Conservation (phyloP, 495 filamentous ascomycete species). For the Trichocladium antarcticum region DNA sequence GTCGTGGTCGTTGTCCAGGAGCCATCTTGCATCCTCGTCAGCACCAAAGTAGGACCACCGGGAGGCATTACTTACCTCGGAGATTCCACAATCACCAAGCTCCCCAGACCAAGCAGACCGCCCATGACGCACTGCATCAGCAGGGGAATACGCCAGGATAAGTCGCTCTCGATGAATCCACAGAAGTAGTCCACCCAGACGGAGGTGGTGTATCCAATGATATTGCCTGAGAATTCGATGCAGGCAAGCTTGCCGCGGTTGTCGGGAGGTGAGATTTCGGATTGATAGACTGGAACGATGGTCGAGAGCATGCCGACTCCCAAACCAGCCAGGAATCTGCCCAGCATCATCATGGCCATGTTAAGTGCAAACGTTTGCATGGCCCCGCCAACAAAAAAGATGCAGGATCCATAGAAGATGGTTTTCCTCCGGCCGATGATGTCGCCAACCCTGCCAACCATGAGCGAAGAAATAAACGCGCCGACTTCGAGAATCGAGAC, state of each 20-base stretch:
- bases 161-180: slow-evolving; percentile 72
- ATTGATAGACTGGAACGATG: slow-evolving; percentile 96
- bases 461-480: slow-evolving; percentile 77
- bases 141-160: slow-evolving; percentile 84
- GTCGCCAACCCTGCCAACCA: slow-evolving; percentile 85
- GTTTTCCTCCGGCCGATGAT: slow-evolving; percentile 81
- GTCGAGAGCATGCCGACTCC: slow-evolving; percentile 92
- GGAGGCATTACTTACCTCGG: slow-evolving; percentile 52
- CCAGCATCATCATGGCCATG: slow-evolving; percentile 86
- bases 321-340: slow-evolving; percentile 82
- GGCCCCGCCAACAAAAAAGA: slow-evolving; percentile 85
- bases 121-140: slow-evolving; percentile 95
- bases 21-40: slow-evolving; percentile 53
- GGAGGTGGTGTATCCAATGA: slow-evolving; percentile 85
- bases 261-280: slow-evolving; percentile 92
- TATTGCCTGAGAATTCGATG: slow-evolving; percentile 97
- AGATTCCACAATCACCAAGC: slow-evolving; percentile 89
- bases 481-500: slow-evolving; percentile 93
- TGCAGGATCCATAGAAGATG: slow-evolving; percentile 83
- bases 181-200: slow-evolving; percentile 99
- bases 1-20: slow-evolving; percentile 94
- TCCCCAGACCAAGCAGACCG: slow-evolving; percentile 66
- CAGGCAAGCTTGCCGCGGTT: slow-evolving; percentile 92
- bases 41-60: neutral
- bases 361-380: slow-evolving; percentile 70